Conservation (phyloP, 2,329 filamentous ascomycete species). For the Endoconidiophora laricicola region DNA sequence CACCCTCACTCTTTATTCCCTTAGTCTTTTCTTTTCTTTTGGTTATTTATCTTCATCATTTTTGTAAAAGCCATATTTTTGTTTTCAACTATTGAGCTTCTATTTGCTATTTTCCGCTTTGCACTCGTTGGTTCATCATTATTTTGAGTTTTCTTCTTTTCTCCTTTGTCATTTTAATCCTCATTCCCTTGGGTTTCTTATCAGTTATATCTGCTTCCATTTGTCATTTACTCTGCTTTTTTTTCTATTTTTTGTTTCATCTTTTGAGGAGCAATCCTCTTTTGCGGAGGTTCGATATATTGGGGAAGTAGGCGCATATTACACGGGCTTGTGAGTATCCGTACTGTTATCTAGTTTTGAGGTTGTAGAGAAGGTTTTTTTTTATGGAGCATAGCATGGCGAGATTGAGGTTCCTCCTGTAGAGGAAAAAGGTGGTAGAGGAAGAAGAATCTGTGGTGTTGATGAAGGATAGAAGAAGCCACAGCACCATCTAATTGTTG, state of each 20-base stretch:
- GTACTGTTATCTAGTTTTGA: too few species aligned
- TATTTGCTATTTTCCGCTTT: not conserved
- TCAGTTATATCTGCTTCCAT: not conserved
- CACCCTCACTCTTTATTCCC: not conserved
- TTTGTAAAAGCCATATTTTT: slow-evolving; percentile 2
- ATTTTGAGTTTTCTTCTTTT: not conserved
- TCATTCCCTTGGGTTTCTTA: not conserved
- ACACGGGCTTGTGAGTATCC: too few species aligned
- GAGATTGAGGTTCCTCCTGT: too few species aligned
- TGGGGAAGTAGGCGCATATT: too few species aligned
- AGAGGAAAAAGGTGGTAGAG: too few species aligned
- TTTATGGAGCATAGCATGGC: too few species aligned
- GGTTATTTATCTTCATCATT: not conserved
- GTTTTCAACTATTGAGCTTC: not conserved
- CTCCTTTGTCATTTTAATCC: not conserved
- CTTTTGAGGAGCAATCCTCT: not conserved
- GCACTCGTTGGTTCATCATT: not conserved
- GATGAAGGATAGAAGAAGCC: too few species aligned
- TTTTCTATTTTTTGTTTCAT: not conserved
- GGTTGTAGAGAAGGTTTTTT: too few species aligned
- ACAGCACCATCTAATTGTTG: too few species aligned
- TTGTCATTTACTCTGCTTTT: not conserved
- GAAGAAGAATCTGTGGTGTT: too few species aligned
- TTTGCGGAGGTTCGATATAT: not conserved
- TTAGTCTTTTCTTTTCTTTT: slow-evolving; percentile 1